Base-by-base conservation (phyloP, 306 rosid species). In the Quercus rubra region DNA sequence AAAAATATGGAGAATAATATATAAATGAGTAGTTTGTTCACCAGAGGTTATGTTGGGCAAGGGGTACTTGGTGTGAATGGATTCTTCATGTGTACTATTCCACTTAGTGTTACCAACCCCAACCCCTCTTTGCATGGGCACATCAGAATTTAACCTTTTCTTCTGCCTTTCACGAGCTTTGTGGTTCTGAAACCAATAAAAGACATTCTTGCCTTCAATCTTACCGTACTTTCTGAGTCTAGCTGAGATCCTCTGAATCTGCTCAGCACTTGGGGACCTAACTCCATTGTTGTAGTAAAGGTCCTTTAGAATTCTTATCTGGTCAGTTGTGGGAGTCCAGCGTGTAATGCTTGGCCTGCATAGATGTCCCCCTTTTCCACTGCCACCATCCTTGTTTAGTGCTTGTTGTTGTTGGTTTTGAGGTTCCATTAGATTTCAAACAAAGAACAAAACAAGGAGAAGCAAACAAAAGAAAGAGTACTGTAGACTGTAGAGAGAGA, bases 161-260 rank as follows among this genome's bases (percentile, higher is more conserved):
- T 96, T 96, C 86, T 96, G 99, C 77, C 98, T 86, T 81, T 96
- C 99, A n/a, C 99, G 88, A 63, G 99, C 99, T 75, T 93, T 96
- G 81, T 93, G 99, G 86, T 96, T 96, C 81, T 93, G 98, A 78
- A 94, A 94, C 98, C 98, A 94, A 70, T 94, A 92, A 77, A 94
- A 94, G 11, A 94, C 98, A 73, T 94, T 94, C 70, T 96, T 96
- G 52, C 98, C 97, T 83, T 96, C 99, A 46, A 96, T 96, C 92
- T 96, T 93, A 13, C 99, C 99, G 87, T 90, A 96, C 87, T 90
- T 94, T 70, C 98, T 85, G 46, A 96, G 86, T 73, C 96, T 81
- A 76, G 97, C 94, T 75, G 97, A 93, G 89, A 96, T 96, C 81
- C 91, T 89, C 92, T 96, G 99, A 85, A 96, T 93, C 91, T 96